Percentiles rank a stretch among this genome's conserved stretches.
These are phyloP conservation scores for Diaporthe velutina DNA, from an alignment of 2,329 filamentous ascomycete species.

Conservation along the genomic window DNA sequence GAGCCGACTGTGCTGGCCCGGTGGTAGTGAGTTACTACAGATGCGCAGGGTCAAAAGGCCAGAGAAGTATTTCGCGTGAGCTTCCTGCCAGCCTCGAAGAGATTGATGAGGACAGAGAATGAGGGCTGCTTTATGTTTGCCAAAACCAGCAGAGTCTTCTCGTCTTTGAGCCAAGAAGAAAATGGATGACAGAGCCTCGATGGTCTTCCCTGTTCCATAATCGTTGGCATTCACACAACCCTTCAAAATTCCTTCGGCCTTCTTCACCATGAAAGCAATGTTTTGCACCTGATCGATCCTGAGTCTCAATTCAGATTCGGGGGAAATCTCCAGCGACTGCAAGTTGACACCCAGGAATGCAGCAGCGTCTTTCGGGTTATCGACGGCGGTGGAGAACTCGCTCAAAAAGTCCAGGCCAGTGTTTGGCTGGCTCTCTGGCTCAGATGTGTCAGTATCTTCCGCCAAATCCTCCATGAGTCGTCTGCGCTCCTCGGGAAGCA, in stretches of 20 bases:
- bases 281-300: constrained; percentile 31
- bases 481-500: not conserved
- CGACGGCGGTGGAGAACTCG: constrained; percentile 1
- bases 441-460: too few relatives aligned
- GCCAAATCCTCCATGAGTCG: not conserved
- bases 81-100: constrained; percentile 10
- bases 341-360: constrained; percentile 7
- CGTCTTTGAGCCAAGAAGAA: constrained; percentile 20
- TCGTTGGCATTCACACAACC: constrained; percentile 25
- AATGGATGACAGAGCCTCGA: constrained; percentile 22
- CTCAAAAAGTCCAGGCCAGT: not conserved
- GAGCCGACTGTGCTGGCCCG: not conserved
- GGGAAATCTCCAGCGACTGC: not conserved
- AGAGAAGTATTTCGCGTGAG: constrained; percentile 5
- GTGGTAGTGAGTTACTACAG: not conserved
- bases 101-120: constrained; percentile 15
- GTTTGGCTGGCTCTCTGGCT: not conserved
- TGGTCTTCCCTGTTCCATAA: constrained; percentile 17
- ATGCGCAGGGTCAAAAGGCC: not conserved
- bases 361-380: not conserved
- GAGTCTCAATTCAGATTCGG: not conserved
- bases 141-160: not conserved
- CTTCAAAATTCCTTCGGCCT: not conserved
- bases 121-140: not conserved
- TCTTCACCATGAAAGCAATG: constrained; percentile 28